A percentile compares a stretch with the other conserved stretches of the same genome.
phyloP scores from a whole-genome alignment of 306 rosid genomes.

The Canavalia gladiata region DNA sequence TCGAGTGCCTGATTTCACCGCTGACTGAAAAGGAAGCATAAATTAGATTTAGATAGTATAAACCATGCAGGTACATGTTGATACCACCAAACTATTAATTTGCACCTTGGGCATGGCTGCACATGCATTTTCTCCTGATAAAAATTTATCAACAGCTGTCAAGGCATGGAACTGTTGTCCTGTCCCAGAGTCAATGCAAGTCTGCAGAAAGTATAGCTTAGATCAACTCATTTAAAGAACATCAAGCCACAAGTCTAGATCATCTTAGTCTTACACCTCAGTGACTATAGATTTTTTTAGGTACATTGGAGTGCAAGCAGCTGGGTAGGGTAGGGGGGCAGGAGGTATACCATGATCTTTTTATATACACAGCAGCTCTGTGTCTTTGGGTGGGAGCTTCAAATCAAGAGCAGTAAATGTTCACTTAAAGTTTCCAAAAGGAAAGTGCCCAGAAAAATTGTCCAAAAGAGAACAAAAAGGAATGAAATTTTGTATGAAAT shows the following conservation, averaged over 20 bases:
- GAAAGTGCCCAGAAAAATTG: not conserved
- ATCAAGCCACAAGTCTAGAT: not conserved
- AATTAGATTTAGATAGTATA: slow-evolving; percentile 21
- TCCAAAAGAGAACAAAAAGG: slow-evolving; percentile 3
- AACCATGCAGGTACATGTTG: slow-evolving; percentile 24
- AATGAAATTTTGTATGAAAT: slow-evolving; percentile 1
- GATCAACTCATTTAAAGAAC: slow-evolving; percentile 31
- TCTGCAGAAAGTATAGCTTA: slow-evolving; percentile 52
- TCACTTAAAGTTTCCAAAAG: not conserved
- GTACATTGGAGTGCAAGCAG: slow-evolving; percentile 8
- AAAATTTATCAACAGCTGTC: slow-evolving; percentile 56
- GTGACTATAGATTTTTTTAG: not conserved
- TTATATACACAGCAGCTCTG: no score
- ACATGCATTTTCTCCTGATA: slow-evolving; percentile 45
- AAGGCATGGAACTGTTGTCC: slow-evolving; percentile 54
- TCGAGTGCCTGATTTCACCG: slow-evolving; percentile 21
- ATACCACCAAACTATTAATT: slow-evolving; percentile 20
- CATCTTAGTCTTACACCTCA: slow-evolving; percentile 14
- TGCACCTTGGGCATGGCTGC: slow-evolving; percentile 50
- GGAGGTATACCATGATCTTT: not conserved
- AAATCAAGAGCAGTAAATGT: not conserved
- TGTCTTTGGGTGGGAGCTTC: slow-evolving; percentile 1
- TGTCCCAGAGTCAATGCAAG: slow-evolving; percentile 53
- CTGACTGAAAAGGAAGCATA: slow-evolving; percentile 54
- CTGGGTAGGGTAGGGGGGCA: not conserved